Percentiles rank a stretch among this genome's conserved stretches.
Evolutionary conservation across 2,329 filamentous ascomycete genomes (phyloP).

Genomic region (Alternaria sp.): DNA sequence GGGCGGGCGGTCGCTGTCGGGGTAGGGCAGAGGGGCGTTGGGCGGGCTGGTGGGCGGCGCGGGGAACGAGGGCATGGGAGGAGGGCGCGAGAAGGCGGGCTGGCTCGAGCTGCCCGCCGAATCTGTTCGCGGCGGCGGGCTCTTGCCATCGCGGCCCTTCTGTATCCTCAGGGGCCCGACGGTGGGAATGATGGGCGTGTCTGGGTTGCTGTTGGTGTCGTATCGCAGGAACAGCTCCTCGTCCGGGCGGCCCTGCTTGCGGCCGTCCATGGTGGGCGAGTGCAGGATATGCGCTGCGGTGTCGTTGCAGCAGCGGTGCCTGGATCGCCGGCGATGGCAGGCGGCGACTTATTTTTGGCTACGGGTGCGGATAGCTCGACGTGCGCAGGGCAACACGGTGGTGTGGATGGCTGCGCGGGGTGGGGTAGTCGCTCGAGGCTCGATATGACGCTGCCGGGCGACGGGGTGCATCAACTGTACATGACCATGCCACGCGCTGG

Average conservation of each 20-base stretch:
- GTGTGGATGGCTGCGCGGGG: constrained; percentile 23
- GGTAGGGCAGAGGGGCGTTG: constrained; percentile 54
- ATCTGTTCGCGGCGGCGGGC: constrained; percentile 61
- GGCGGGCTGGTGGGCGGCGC: constrained; percentile 57
- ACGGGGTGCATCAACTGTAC: constrained; percentile 12
- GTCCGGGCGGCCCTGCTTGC: constrained; percentile 70
- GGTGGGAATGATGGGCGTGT: constrained; percentile 83
- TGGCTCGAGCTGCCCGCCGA: constrained; percentile 69
- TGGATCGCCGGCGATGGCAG: constrained; percentile 33
- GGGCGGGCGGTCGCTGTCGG: constrained; percentile 48
- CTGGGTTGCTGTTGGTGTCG: constrained; percentile 50
- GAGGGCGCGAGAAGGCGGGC: constrained; percentile 47
- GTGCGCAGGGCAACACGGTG: constrained; percentile 10
- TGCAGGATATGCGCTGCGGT: constrained; percentile 3
- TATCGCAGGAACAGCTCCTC: constrained; percentile 80
- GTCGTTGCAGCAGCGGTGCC: constrained; percentile 12
- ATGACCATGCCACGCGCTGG: constrained; percentile 4
- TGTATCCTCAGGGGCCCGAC: constrained; percentile 85
- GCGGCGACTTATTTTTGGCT: constrained; percentile 34
- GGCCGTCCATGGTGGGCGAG: constrained; percentile 50
- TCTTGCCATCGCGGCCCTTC: constrained; percentile 67
- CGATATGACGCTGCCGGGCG: constrained; percentile 17
- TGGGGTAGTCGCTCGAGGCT: constrained; percentile 21
- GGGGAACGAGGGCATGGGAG: constrained; percentile 70
- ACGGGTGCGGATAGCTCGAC: constrained; percentile 26